These are phyloP conservation scores for Lachancea nothofagi DNA, from an alignment of 805 yeast genomes.

Conservation along the genomic window DNA sequence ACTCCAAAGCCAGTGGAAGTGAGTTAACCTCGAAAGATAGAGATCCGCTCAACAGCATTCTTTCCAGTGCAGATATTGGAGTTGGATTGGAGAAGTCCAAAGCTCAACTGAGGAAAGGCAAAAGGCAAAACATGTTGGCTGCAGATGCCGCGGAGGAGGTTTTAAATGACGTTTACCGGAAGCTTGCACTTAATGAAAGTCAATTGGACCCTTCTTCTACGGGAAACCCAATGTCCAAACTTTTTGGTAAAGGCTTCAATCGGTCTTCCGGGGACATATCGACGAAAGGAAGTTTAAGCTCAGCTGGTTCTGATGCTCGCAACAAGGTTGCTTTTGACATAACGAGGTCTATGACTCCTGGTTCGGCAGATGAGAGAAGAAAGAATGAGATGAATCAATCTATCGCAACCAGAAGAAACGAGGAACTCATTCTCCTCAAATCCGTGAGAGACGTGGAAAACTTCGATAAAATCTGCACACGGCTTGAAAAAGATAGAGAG, in stretches of 20 bases:
- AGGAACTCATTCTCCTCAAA: slow-evolving; percentile 33
- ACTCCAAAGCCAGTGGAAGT: slow-evolving; percentile 13
- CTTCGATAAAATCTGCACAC: slow-evolving; percentile 67
- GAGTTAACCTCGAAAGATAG: slow-evolving; percentile 8
- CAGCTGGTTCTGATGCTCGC: slow-evolving; percentile 5
- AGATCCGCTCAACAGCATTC: slow-evolving; percentile 15
- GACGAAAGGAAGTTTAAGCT: slow-evolving; percentile 13
- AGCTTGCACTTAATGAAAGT: slow-evolving; percentile 16
- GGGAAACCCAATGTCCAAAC: slow-evolving; percentile 5
- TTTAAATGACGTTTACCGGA: slow-evolving; percentile 26
- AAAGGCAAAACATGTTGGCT: slow-evolving; percentile 8
- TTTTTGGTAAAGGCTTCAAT: slow-evolving; percentile 1
- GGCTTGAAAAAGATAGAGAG: slow-evolving; percentile 47
- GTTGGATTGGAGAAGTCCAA: slow-evolving; percentile 14
- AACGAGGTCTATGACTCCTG: slow-evolving; percentile 22
- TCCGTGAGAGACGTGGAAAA: slow-evolving; percentile 48
- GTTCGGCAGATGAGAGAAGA: slow-evolving; percentile 16
- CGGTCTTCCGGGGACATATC: neutral
- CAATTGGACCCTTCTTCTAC: neutral
- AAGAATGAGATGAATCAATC: slow-evolving; percentile 20
- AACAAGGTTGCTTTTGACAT: slow-evolving; percentile 26
- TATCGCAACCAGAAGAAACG: slow-evolving; percentile 27
- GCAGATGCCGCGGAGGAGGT: slow-evolving; percentile 29
- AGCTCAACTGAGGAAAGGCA: neutral
- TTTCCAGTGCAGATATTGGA: slow-evolving; percentile 32